These are phyloP conservation scores for Filobasidium wieringae DNA, from an alignment of 768 basidiomycete genomes.

Conservation along the genomic window DNA sequence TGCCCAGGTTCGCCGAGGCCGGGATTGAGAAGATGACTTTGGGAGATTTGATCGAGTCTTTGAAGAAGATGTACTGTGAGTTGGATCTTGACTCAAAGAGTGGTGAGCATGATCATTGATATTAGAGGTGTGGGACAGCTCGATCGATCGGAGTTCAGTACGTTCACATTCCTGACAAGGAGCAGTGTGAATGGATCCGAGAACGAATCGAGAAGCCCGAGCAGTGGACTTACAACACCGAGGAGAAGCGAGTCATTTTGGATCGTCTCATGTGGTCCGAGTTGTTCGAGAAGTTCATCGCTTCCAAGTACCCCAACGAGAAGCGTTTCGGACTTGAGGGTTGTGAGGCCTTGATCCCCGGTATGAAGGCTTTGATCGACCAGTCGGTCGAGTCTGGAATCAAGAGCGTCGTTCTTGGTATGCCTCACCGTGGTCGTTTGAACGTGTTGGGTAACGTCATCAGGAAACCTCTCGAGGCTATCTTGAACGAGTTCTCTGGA, in stretches of 20 bases:
- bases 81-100: conserved; percentile 8
- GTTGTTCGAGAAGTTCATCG: conserved; percentile 95
- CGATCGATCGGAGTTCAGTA: conserved; percentile 38
- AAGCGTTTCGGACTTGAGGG: conserved; percentile 99
- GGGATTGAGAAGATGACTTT: conserved; percentile 79
- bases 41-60: conserved; percentile 76
- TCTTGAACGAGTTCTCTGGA: conserved; percentile 90
- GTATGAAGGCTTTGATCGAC: conserved; percentile 99
- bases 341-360: conserved; percentile 91
- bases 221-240: conserved; percentile 94
- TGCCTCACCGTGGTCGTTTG: conserved; percentile 97
- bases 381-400: conserved; percentile 93
- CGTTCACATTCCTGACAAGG: conserved; percentile 88
- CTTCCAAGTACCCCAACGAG: conserved; percentile 97
- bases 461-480: conserved; percentile 94
- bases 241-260: conserved; percentile 98
- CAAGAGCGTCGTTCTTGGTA: conserved; percentile 92
- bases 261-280: conserved; percentile 99
- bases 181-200: conserved; percentile 98
- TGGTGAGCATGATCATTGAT: neutral
- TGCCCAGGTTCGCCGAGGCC: conserved; percentile 83
- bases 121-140: conserved; percentile 30
- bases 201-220: conserved; percentile 89
- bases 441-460: conserved; percentile 98
- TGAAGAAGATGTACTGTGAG: conserved; percentile 89